phyloP scores from a whole-genome alignment of 2,329 filamentous ascomycete genomes.

The Fusarium subglutinans region DNA sequence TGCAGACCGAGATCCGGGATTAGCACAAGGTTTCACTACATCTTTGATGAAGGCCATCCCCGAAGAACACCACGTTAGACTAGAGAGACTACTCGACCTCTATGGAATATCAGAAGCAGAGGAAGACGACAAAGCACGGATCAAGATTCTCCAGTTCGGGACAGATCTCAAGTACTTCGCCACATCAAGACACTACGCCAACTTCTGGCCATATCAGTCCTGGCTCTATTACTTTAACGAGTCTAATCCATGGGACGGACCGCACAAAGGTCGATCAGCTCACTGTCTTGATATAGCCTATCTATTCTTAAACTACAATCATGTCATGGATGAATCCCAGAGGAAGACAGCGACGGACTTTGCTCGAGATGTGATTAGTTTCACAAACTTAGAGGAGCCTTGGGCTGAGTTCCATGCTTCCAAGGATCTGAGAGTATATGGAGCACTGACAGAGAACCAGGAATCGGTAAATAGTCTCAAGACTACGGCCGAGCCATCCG shows the following conservation, averaged over 20 bases:
- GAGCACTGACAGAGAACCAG: rapidly evolving
- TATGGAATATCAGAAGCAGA: background rate
- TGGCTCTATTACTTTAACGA: constrained; percentile 5
- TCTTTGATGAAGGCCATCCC: background rate
- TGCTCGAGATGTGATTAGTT: background rate
- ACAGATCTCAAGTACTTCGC: background rate
- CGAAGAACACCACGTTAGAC: rapidly evolving
- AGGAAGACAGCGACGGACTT: background rate
- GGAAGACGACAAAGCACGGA: rapidly evolving
- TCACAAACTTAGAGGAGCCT: rapidly evolving
- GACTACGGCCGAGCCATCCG: background rate
- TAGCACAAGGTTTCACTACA: background rate
- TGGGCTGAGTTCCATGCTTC: background rate
- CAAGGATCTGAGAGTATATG: background rate
- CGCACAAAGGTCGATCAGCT: background rate
- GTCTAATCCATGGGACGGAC: background rate
- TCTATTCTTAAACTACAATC: background rate
- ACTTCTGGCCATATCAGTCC: background rate
- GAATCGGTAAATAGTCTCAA: rapidly evolving
- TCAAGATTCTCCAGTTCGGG: background rate
- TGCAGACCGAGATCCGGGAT: background rate
- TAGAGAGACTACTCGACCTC: background rate
- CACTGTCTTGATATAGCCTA: background rate
- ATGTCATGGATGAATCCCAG: background rate
- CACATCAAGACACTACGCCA: background rate